A percentile compares a stretch with the other conserved stretches of the same genome.
Conservation (phyloP, 106 monocot genomes). For the Alisma plantagoaquatica region DNA sequence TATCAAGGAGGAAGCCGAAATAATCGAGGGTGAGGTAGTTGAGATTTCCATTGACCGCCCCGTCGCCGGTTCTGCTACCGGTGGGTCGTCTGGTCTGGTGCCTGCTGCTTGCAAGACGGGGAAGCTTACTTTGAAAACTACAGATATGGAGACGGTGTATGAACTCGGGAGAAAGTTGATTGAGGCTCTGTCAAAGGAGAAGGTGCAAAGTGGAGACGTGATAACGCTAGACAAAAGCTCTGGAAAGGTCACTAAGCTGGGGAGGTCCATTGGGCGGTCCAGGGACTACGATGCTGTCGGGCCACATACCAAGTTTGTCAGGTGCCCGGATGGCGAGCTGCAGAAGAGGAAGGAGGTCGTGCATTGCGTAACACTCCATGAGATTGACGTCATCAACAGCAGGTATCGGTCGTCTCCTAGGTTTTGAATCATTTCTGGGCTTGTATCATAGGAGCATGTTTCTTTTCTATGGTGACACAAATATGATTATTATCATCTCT, state of each 20-base stretch:
- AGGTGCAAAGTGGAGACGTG: too few species aligned
- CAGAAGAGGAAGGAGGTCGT: slow-evolving; percentile 85
- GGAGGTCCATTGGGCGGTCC: slow-evolving; percentile 7
- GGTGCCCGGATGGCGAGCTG: slow-evolving; percentile 76
- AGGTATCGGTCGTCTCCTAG: slow-evolving; percentile 25
- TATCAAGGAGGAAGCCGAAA: slow-evolving; percentile 98
- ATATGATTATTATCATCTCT: too few species aligned
- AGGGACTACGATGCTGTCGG: too few species aligned
- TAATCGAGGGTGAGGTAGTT: slow-evolving; percentile 97
- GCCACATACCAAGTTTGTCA: slow-evolving; percentile 64
- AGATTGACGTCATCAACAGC: slow-evolving; percentile 92
- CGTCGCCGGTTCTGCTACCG: slow-evolving; percentile 8
- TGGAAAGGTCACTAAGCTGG: slow-evolving; percentile 14
- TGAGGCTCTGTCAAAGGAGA: slow-evolving; percentile 74
- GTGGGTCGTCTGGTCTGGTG: neutral
- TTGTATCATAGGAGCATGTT: neutral
- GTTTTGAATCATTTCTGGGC: too few species aligned
- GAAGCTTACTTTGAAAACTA: too few species aligned
- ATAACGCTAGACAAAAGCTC: slow-evolving; percentile 15
- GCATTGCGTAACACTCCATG: too few species aligned
- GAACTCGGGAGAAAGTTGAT: slow-evolving; percentile 87
- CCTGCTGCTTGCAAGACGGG: too few species aligned
- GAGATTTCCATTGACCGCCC: slow-evolving; percentile 89
- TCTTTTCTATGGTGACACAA: too few species aligned
- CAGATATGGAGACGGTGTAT: too few species aligned